Evolutionary conservation across 495 filamentous ascomycete genomes (phyloP).

Genomic region (Tuber melanosporum): DNA sequence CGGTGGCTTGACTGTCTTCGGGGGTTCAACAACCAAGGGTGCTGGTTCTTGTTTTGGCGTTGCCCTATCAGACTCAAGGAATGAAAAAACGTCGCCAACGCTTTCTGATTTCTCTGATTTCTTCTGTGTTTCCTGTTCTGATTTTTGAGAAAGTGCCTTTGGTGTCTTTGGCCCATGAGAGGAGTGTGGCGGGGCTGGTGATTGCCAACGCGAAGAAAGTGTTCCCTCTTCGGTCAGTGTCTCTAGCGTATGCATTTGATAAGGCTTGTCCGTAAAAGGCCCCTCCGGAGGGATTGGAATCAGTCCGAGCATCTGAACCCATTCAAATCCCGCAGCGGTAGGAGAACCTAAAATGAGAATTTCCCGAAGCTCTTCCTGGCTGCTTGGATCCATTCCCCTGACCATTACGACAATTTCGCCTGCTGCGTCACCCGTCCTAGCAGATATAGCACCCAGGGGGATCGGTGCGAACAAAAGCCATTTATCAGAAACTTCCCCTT

Average conservation of each 20-base stretch:
- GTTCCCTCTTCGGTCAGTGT: constrained; percentile 40
- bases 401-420: constrained; percentile 79
- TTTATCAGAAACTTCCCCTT: constrained; percentile 49
- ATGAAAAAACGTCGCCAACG: constrained; percentile 26
- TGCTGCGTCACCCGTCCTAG: constrained; percentile 64
- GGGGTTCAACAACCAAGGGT: constrained; percentile 17
- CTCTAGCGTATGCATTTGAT: constrained; percentile 33
- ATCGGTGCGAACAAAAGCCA: constrained; percentile 91
- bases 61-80: constrained; percentile 25
- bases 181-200: constrained; percentile 13
- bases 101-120: constrained; percentile 5
- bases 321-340: constrained; percentile 58
- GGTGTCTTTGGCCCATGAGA: not conserved
- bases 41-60: constrained; percentile 5
- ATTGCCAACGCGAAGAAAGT: constrained; percentile 36
- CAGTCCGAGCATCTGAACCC: constrained; percentile 75
- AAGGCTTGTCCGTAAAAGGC: constrained; percentile 38
- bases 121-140: not conserved
- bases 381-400: constrained; percentile 54
- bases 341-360: constrained; percentile 69
- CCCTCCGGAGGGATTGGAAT: constrained; percentile 65
- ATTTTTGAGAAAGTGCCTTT: not conserved
- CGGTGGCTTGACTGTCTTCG: constrained; percentile 9
- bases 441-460: constrained; percentile 61
- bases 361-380: constrained; percentile 65